phyloP scores from a whole-genome alignment of 805 yeast genomes.

The Barnettozyma siamensis region DNA sequence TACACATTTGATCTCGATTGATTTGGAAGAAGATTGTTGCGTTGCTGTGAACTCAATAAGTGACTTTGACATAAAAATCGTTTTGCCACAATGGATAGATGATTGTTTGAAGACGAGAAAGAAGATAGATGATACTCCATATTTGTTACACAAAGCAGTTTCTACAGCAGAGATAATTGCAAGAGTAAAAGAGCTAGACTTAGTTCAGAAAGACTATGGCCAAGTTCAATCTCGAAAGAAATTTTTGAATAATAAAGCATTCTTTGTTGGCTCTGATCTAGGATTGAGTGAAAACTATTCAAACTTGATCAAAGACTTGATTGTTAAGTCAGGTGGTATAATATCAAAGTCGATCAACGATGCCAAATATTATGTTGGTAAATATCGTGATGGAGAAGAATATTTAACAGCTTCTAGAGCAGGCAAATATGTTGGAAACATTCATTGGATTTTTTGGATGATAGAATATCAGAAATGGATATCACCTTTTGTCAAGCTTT shows the following conservation, averaged over 20 bases:
- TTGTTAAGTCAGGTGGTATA: constrained; percentile 51
- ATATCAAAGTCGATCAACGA: constrained; percentile 26
- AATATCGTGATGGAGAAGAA: constrained; percentile 51
- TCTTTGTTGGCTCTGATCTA: constrained; percentile 53
- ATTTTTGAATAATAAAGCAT: constrained; percentile 38
- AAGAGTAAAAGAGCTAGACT: constrained; percentile 13
- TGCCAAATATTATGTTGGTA: constrained; percentile 54
- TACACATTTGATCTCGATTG: constrained; percentile 68
- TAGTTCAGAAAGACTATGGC: constrained; percentile 8
- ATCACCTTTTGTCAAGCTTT: constrained; percentile 47
- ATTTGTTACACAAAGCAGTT: constrained; percentile 26
- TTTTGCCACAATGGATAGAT: constrained; percentile 76
- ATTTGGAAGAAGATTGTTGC: constrained; percentile 52
- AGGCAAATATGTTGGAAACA: constrained; percentile 50
- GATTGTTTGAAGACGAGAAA: constrained; percentile 53
- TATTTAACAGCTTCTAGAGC: constrained; percentile 41
- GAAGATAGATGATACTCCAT: constrained; percentile 47
- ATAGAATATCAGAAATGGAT: constrained; percentile 49
- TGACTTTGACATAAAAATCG: constrained; percentile 45
- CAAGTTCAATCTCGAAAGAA: constrained; percentile 8
- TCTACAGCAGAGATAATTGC: constrained; percentile 6
- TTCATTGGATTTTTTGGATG: constrained; percentile 73
- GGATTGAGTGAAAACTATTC: constrained; percentile 40
- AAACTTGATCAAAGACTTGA: constrained; percentile 36
- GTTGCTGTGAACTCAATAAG: constrained; percentile 42